These are phyloP conservation scores for Monilinia fructigena DNA, from an alignment of 2,329 filamentous ascomycete genomes.

Conservation along the genomic window DNA sequence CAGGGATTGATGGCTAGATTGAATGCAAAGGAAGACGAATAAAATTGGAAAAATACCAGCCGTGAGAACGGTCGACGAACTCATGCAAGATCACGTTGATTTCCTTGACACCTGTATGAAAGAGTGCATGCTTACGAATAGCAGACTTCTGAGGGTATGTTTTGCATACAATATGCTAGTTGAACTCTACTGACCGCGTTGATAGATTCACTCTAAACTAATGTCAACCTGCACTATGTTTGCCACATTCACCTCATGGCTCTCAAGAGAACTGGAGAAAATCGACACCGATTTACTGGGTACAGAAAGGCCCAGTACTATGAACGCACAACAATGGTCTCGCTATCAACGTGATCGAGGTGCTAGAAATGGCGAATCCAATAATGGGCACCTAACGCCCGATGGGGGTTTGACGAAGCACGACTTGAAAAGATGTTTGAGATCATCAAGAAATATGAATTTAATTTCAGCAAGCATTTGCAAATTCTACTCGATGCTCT, in stretches of 20 bases:
- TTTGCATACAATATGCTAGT: background rate
- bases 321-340: slow-evolving; percentile 61
- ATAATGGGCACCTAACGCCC: slow-evolving; percentile 25
- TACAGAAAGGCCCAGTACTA: slow-evolving; percentile 54
- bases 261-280: slow-evolving; percentile 80
- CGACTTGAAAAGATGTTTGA: slow-evolving; percentile 61
- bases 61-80: slow-evolving; percentile 81
- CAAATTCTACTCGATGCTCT: slow-evolving; percentile 92
- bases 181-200: slow-evolving; percentile 9
- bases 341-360: slow-evolving; percentile 53
- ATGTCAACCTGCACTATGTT: slow-evolving; percentile 96
- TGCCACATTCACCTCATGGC: slow-evolving; percentile 81
- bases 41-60: slow-evolving; percentile 41
- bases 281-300: slow-evolving; percentile 75
- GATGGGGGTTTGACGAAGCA: slow-evolving; percentile 31
- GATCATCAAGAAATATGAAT: slow-evolving; percentile 86
- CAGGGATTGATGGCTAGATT: slow-evolving; percentile 86
- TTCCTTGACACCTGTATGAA: slow-evolving; percentile 97
- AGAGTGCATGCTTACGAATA: slow-evolving; percentile 98
- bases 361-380: slow-evolving; percentile 42
- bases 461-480: slow-evolving; percentile 86
- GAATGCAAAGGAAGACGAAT: slow-evolving; percentile 56
- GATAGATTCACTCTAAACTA: slow-evolving; percentile 91
- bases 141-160: slow-evolving; percentile 80
- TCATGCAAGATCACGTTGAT: slow-evolving; percentile 99